These are phyloP conservation scores for Rhizoctonia solani DNA, from an alignment of 1,284 basidiomycete genomes.

Conservation along the genomic window DNA sequence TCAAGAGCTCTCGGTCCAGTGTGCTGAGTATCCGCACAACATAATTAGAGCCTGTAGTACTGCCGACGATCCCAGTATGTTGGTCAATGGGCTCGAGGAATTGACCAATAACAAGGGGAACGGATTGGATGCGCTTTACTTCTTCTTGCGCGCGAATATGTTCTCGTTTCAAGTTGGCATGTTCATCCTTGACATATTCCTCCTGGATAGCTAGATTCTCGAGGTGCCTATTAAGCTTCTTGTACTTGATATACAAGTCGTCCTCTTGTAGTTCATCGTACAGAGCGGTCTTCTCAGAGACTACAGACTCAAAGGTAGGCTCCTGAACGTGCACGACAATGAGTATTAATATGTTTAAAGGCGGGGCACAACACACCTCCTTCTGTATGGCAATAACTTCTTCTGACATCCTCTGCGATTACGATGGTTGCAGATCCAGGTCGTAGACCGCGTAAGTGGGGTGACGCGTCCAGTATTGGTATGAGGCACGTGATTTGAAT, in stretches of 20 bases:
- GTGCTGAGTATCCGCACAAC: conserved; percentile 98
- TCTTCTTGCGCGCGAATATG: conserved; percentile 98
- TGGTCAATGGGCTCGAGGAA: conserved; percentile 99
- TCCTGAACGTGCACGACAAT: conserved; percentile 57
- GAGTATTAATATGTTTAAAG: conserved; percentile 25
- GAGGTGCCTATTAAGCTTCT: conserved; percentile 88
- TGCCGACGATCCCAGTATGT: conserved; percentile 95
- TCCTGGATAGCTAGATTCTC: conserved; percentile 96
- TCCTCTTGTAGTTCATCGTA: conserved; percentile 87
- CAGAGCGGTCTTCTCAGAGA: conserved; percentile 85
- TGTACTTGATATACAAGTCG: conserved; percentile 94
- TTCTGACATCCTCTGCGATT: conserved; percentile 50
- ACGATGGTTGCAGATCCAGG: neutral
- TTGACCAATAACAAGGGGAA: conserved; percentile 99
- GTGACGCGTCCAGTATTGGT: conserved; percentile 20
- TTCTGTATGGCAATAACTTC: conserved; percentile 78
- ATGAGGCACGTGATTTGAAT: neutral
- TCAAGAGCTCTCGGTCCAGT: conserved; percentile 94
- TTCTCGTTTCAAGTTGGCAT: conserved; percentile 96
- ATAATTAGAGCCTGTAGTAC: conserved; percentile 98
- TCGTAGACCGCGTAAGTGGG: conserved; percentile 29
- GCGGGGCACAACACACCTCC: conserved; percentile 66
- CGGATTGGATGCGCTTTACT: conserved; percentile 98
- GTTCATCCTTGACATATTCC: conserved; percentile 99
- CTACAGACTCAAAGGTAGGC: conserved; percentile 84